Evolutionary conservation across 495 filamentous ascomycete genomes (phyloP), one percentile per base, ranked within the genome.

Genomic region (Bacidia rubella): DNA sequence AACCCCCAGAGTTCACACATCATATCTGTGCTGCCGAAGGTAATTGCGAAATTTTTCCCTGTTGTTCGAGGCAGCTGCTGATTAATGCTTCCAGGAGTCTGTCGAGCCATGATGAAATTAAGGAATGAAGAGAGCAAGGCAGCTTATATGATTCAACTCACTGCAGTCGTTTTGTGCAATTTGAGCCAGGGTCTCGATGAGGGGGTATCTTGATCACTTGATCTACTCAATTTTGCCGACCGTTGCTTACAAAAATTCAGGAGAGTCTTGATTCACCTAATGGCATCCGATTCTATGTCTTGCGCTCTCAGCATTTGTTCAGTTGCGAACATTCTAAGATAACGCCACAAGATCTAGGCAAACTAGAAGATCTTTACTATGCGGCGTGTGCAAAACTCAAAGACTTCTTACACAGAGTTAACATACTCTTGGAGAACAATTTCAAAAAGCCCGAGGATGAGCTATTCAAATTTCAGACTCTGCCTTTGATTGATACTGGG

Each of bases 301-400:
- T 45, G 20, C 48, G 44, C n/a, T 21, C 43, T 2, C 20, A 32
- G 23, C 12, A 43, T 12, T 47, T 45, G 3, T 61, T 61, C 26
- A 21, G 11, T 3, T 44, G 25, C 10, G 19, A 35, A 21, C 52
- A 49, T 21, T 52, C 21, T 35, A 11, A 55, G 12, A 48, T 58
- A 15, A 53, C 38, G 15, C 24, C 47, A 23, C 44, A 40, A 9
- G 56, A 61, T 21, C 52, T 61, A 15, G 55, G 47, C 32, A 43
- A 58, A n/a, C 48, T 61, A 25, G 58, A 61, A 47, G 55, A 58
- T 48, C 35, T 61, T 22, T 61, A 61, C 27, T 58, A 58, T 50
- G 58, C 58, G 7, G 20, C 56, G 22, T 58, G 55, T 21, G 58
- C 52, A 40, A 61, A 58, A 43, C 40, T 58, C 52, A 61, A 61